Base-by-base conservation (phyloP, 2,329 filamentous ascomycete genomes). In the Monosporascus sp. region DNA sequence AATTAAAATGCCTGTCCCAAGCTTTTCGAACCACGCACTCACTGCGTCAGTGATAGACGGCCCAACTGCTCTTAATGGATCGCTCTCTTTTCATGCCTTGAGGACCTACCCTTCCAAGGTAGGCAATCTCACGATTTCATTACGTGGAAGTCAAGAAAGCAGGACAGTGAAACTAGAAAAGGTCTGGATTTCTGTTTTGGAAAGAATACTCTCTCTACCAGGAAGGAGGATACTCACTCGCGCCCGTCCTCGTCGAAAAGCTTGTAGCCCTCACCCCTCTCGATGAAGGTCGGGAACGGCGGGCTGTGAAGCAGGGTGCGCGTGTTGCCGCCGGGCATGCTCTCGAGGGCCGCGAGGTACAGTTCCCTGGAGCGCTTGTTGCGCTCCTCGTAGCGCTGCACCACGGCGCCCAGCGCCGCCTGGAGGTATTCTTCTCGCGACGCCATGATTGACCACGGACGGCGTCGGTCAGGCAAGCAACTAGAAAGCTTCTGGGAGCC, bases 241-340 rank as follows among this genome's bases (percentile, higher is more conserved):
- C 71, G 65, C 7, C 67, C 73, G 48, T 78, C 76, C 41, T 71
- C 72, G 2, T 74, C 75, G 3, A 63, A 70, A 7, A 77, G 60
- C 39, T 68, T 64, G 45, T 67, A 62, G 6, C 67, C 66, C 25
- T 65, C 57, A 11, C 72, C 70, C 17, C 67, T 72, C 46, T 68
- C 68, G 54, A 77, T 72, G 9, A 61, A 67, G 9, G 77, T 55
- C 1, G 76, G 75, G 49, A 77, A 78, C 2, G 76, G 76, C 4
- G 65, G 63, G n/a, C 69, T 67, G 57, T 75, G 65, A 20, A 66
- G 25, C 22, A 65, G 57, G 2, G 64, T 60, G 15, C 65, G 59
- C 18, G 66, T 68, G 50, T 68, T 68, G 22, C 66, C 66, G 3
- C 66, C 66, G 1, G 66, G 66, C 17, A 68, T 47, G 38, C 52